Percentiles rank a stretch among this genome's conserved stretches.
These are phyloP conservation scores for Xylaria sp. DNA, from an alignment of 2,329 filamentous ascomycete genomes.

Conservation along the genomic window DNA sequence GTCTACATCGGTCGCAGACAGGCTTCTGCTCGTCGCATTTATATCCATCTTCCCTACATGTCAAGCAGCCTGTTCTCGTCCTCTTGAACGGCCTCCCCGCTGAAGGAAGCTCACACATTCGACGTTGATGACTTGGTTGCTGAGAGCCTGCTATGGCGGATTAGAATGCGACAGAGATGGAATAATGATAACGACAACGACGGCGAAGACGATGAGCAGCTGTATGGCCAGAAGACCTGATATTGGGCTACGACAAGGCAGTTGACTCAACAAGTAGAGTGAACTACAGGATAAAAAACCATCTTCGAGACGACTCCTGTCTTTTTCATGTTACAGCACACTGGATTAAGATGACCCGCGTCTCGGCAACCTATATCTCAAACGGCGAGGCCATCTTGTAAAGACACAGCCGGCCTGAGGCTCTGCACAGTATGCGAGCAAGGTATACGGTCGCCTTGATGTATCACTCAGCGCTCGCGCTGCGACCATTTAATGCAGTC, in stretches of 20 bases:
- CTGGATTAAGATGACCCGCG: neutral
- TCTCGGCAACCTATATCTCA: neutral
- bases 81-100: conserved; percentile 41
- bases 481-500: conserved; percentile 14
- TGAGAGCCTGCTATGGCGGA: neutral
- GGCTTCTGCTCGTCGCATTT: conserved; percentile 51
- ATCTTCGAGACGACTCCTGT: neutral
- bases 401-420: neutral
- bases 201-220: neutral
- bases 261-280: neutral
- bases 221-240: neutral
- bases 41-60: conserved; percentile 50
- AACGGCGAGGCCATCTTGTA: neutral
- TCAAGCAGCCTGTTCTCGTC: conserved; percentile 48
- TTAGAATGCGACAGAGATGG: conserved; percentile 2
- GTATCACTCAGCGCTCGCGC: neutral
- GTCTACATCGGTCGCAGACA: conserved; percentile 47
- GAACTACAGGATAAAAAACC: neutral
- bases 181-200: neutral
- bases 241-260: neutral
- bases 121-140: neutral
- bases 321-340: neutral
- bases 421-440: neutral
- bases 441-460: neutral
- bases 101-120: neutral